phyloP scores from a whole-genome alignment of 2,329 filamentous ascomycete species.

The Hawksworthiomyces lignivorus region DNA sequence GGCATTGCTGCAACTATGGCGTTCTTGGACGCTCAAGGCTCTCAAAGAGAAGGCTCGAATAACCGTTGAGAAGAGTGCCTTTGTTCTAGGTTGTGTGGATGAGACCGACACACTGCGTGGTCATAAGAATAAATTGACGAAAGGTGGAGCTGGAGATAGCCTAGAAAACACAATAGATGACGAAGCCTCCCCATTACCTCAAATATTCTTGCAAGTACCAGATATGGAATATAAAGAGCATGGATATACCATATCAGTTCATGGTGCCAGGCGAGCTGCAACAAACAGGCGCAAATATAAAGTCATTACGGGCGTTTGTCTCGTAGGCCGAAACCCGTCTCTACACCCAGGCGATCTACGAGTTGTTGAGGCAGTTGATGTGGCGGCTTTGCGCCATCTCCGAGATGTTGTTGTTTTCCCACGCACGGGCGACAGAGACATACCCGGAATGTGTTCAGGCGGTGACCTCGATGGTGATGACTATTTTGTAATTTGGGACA shows the following conservation, averaged over 20 bases:
- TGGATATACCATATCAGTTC: too few relatives aligned
- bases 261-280: too few relatives aligned
- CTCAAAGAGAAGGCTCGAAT: conserved; percentile 92
- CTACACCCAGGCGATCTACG: conserved; percentile 89
- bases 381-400: conserved; percentile 64
- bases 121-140: conserved; percentile 40
- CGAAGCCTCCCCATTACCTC: conserved; percentile 53
- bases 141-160: conserved; percentile 9
- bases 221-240: conserved; percentile 22
- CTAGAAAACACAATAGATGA: too few relatives aligned
- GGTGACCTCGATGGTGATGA: conserved; percentile 96
- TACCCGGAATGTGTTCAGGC: conserved; percentile 92
- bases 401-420: conserved; percentile 85
- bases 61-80: conserved; percentile 72
- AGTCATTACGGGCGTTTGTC: conserved; percentile 67
- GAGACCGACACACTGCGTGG: conserved; percentile 72
- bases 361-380: conserved; percentile 75
- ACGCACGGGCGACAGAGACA: conserved; percentile 40
- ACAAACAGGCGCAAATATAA: conserved; percentile 33
- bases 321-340: conserved; percentile 87
- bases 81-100: conserved; percentile 81
- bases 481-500: conserved; percentile 90
- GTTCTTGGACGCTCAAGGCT: conserved; percentile 79
- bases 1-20: conserved; percentile 76
- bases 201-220: conserved; percentile 84